Evolutionary conservation across 768 basidiomycete species (phyloP), one percentile per base, ranked within the genome.

Genomic region (Strobilomyces dryophilus): DNA sequence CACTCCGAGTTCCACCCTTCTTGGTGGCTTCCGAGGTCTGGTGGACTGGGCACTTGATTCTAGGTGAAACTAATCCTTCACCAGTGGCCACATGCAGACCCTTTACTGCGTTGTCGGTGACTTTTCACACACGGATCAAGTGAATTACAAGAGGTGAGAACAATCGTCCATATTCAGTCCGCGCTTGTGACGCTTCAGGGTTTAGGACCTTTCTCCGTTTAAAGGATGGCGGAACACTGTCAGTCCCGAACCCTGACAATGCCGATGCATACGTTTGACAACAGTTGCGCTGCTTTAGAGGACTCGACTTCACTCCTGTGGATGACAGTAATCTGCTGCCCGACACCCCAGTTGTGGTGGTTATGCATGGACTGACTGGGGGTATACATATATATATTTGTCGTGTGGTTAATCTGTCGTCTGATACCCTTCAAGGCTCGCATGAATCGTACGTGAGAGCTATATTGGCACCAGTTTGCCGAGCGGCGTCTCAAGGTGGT

Each of bases 381-480:
- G 68, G 68, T 71, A 58, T 41, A 15, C 24, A 24, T 24, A 24
- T 24, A n/a, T 49, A 15, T 44, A 27, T 39, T 39, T 40, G 35
- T 53, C 18, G 34, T 42, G 39, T 32, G 21, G 31, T 32, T 11
- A 27, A 35, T 26, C 42, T 31, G 41, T 56, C 39, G 29, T 24
- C 26, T 59, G 32, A 61, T 31, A 24, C 36, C 40, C 53, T 48
- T 57, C 54, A 57, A 92, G 90, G 91, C 36, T 92, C 90, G 18
- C 83, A 95, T 65, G 95, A 95, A 75, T 77, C 85, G 18, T 98
- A 97, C 64, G 89, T 97, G 41, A 78, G 92, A 56, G 84, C 89
- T 27, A 78, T 97, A 43, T 74, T 98, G 4, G 79, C 81, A 46
- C 85, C 82, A 53, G 87, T 85, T 14, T 86, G 86, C 66, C 76